phyloP scores from a whole-genome alignment of 768 basidiomycete genomes.

The Russula compacta region DNA sequence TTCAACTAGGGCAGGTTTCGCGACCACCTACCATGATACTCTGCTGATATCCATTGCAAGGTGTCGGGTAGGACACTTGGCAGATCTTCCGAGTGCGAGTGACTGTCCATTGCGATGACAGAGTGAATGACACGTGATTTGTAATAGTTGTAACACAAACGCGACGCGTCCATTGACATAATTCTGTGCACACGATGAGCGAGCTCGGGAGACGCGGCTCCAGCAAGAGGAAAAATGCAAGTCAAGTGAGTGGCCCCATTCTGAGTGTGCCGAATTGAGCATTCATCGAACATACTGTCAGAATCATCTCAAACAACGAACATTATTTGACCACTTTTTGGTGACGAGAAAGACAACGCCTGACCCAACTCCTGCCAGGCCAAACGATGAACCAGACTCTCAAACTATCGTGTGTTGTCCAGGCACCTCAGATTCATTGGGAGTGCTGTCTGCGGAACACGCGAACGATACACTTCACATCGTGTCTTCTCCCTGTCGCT shows the following conservation, averaged over 20 bases:
- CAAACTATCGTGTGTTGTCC: neutral
- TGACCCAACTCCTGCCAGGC: neutral
- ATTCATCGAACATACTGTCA: neutral
- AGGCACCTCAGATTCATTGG: neutral
- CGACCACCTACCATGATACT: slow-evolving; percentile 28
- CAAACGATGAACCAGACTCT: neutral
- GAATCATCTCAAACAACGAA: slow-evolving; percentile 22
- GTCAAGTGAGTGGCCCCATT: neutral
- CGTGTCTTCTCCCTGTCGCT: neutral
- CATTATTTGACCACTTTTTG: slow-evolving; percentile 20
- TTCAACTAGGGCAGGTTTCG: neutral
- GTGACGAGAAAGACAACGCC: neutral
- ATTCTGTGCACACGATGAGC: slow-evolving; percentile 1
- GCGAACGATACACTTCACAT: neutral
- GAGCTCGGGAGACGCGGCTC: neutral
- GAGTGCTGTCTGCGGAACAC: neutral
- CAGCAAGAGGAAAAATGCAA: neutral
- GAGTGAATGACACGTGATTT: neutral
- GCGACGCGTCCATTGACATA: neutral
- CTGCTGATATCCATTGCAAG: slow-evolving; percentile 31
- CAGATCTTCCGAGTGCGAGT: neutral
- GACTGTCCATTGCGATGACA: neutral
- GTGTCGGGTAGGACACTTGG: slow-evolving; percentile 5
- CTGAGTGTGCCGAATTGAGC: neutral
- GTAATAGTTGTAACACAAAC: neutral